Base-by-base conservation (phyloP, 345 rosid genomes). In the Eucalyptus viminalis region DNA sequence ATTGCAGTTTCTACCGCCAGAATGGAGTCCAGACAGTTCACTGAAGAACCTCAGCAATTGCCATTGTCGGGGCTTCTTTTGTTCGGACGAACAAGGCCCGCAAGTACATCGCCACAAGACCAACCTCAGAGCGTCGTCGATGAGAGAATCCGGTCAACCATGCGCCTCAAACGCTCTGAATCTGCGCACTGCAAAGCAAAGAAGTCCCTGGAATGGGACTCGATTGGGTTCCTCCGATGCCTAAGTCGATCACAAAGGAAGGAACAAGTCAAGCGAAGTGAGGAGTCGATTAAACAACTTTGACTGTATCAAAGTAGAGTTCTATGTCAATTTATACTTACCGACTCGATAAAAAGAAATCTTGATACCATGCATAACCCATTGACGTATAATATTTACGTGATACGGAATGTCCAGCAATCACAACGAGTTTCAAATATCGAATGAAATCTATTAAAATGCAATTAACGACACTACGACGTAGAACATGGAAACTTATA, bases 361-460 rank as follows among this genome's bases (percentile, higher is more conserved):
- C 6, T 40, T 0, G 29, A 21, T 40, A 21, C 5, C 1, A 76
- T 12, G 15, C 5, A 40, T 1, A 6, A 76, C 5, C 47, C 27
- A 11, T 21, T 1, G 5, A 37, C 15, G 0, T 1, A 1, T 2
- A 11, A 21, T 72, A 72, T 17, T 69, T 34, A 72, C 17, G 44
- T 0, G 0, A 72, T 34, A 11, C 0, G 0, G 3, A 72, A 34
- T 4, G 1, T 40, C 2, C 5, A 11, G 5, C 14, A 37, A 37
- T 37, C 5, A 10, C 3, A 8, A 16, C 22, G 7, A 8, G 2
- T 31, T 69, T 69, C 7, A 1, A 17, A 76, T 37, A 37, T 76
- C 9, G 9, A 11, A 40, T 22, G 29, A 40, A 76, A 76, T 76
- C 47, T 11, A 21, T 22, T 37, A 11, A 76, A 14, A 76, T 11